Evolutionary conservation across 768 basidiomycete species (phyloP), one percentile per base, ranked within the genome.

Genomic region (Pulveroboletus sp.): DNA sequence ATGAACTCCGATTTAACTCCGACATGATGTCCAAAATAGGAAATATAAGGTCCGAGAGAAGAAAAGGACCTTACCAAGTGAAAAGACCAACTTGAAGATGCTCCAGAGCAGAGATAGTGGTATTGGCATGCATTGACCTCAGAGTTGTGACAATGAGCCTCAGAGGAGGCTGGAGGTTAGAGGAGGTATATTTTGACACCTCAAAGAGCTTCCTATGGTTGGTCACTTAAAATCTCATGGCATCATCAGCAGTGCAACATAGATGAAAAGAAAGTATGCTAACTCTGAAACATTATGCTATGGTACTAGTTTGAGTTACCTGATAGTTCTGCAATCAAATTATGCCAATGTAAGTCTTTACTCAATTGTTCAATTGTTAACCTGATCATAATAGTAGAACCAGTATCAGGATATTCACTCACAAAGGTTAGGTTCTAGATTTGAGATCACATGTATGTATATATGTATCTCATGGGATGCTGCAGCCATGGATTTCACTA

Each of bases 261-360:
- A 51, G 55, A 24, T 43, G 5, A 53, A 20, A 5, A 46, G 41
- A 0, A 53, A 17, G 27, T 16, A 55, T n/a, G 22, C 14, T 9
- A 6, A 16, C 3, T 5, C 38, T 3, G 50, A 55, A 35, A 56
- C 32, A 6, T 27, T 56, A 10, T 52, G 47, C 26, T 56, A 56
- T 24, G 51, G 51, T 1, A 56, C 41, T 3, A 24, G 43, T 1
- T 13, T 53, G 0, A 51, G 55, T 1, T 50, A 55, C 6, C 12
- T 55, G 1, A 29, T 51, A 2, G 47, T 50, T 19, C 13, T 55
- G 24, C 24, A 43, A 0, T 12, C 32, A 2, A 49, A 46, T n/a
- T 45, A 39, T 19, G 29, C 30, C 1, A 40, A 48, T 45, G 54
- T 51, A 40, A 55, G 54, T 43, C 16, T 17, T 13, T 22, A 12